A percentile compares a stretch with the other conserved stretches of the same genome.
These are phyloP conservation scores for Yarrowia deformans DNA, from an alignment of 805 yeast genomes.

Conservation along the genomic window DNA sequence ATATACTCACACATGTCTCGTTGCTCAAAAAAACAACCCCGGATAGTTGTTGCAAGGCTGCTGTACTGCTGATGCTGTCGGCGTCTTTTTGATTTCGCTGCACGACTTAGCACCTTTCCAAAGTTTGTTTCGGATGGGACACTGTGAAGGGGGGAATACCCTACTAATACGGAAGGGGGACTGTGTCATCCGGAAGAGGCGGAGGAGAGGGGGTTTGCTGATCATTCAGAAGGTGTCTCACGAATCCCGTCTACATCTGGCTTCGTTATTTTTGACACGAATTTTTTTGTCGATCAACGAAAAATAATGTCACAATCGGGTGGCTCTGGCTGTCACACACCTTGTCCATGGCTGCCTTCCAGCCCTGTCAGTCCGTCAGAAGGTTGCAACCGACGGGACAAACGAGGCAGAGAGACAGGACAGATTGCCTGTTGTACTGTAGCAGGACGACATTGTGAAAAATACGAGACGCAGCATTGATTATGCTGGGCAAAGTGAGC, in stretches of 20 bases:
- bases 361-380: background rate
- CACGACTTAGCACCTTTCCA: background rate
- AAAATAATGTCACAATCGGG: no score
- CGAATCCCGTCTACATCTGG: no score
- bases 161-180: background rate
- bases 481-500: background rate
- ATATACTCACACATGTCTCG: conserved; percentile 33
- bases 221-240: no score
- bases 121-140: conserved; percentile 8
- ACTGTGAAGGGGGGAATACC: background rate
- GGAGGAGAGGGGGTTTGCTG: background rate
- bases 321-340: background rate
- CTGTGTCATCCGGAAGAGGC: background rate
- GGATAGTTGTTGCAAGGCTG: background rate
- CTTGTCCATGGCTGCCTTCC: conserved; percentile 1
- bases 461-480: conserved; percentile 20
- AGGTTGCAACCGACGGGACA: background rate
- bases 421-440: background rate
- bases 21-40: background rate
- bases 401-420: no score
- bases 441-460: background rate
- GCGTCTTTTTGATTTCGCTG: background rate
- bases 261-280: background rate
- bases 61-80: background rate
- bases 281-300: no score